Evolutionary conservation across 768 basidiomycete genomes (phyloP), one percentile per base, ranked within the genome.

Genomic region (Mrakia frigida): DNA sequence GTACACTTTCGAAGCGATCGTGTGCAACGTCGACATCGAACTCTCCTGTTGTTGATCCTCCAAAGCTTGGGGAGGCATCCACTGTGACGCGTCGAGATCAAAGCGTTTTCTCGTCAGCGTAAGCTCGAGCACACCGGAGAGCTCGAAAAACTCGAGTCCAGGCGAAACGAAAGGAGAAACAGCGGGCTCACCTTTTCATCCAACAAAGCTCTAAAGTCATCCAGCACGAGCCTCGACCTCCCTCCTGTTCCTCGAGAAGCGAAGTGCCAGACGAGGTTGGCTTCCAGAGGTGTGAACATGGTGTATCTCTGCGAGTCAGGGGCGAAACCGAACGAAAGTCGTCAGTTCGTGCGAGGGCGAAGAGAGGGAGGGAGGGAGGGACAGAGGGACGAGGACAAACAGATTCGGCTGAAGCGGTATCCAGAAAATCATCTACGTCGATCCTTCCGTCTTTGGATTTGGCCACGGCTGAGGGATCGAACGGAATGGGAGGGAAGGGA

Each of bases 381-480:
- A 25, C 25, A 31, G 41, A 73, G 1, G 39, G 23, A 35, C 33
- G 21, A 56, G 72, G 11, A 74, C 74, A 18, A 33, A 74, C 74
- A 43, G 63, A 73, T 60, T 73, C 60, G n/a, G 65, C 52, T 18
- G 67, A 31, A 21, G 94, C 88, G 82, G 97, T 86, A 82, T 98
- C 91, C 76, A 96, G 87, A 84, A 99, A 98, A 84, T 98, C 97
- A n/a, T 89, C 88, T 82, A 94, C 90, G 83, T 93, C 91, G 85
- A 99, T 98, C 71, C 94, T 91, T 7, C 96, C 96, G 81, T 99
- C 97, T 82, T 92, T 95, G 77, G 91, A 91, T 83, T 91, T 93
- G 6, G 89, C 87, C n/a, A 77, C 76, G 33, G 76, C 75, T 76
- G 46, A 59, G 2, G 33, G 39, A 31, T 10, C 59, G 3, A 21